phyloP scores from a whole-genome alignment of 305 asterid species.

The Solanum aculeatissimum region DNA sequence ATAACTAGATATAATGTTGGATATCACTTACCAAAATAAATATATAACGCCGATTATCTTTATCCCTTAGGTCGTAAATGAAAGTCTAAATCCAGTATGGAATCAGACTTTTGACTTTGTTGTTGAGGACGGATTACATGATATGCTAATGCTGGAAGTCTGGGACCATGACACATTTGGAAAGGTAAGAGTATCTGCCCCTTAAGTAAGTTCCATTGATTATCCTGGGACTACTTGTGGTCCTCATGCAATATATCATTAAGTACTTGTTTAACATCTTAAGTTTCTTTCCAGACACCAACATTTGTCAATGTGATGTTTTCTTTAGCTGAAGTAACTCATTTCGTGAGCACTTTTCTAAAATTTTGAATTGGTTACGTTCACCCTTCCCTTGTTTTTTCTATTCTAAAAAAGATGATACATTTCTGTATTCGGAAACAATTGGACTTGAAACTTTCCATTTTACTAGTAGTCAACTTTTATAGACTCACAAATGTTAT shows the following conservation, averaged over 20 bases:
- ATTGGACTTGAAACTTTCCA: neutral
- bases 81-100: conserved; percentile 82
- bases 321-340: neutral
- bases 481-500: neutral
- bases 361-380: neutral
- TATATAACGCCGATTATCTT: neutral
- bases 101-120: conserved; percentile 92
- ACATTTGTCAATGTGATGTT: neutral
- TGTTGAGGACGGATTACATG: conserved; percentile 86
- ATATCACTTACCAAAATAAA: neutral
- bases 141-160: conserved; percentile 62
- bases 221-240: neutral
- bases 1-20: neutral
- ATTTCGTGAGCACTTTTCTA: neutral
- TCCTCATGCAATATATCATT: neutral
- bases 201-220: neutral
- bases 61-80: conserved; percentile 44
- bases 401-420: no score
- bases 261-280: neutral
- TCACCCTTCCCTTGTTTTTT: neutral
- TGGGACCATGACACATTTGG: conserved; percentile 87
- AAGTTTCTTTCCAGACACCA: neutral
- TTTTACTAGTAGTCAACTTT: neutral
- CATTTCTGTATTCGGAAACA: neutral
- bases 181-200: conserved; percentile 33